phyloP scores from a whole-genome alignment of 2,329 filamentous ascomycete species.

The Helotiales sp. region DNA sequence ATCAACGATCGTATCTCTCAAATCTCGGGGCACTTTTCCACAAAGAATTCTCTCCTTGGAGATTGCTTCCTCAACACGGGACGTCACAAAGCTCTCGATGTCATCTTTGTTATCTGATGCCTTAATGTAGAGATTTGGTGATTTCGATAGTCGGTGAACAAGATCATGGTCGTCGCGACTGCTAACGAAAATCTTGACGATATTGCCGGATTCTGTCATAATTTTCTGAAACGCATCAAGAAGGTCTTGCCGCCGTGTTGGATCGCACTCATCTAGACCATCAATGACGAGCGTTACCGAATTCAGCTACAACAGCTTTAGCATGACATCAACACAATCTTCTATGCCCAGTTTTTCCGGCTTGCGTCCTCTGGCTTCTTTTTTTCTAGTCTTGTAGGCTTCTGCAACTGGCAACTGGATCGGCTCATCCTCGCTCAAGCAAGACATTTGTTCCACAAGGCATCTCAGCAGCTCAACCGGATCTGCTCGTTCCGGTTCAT shows the following conservation, averaged over 20 bases:
- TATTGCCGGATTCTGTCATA: slow-evolving; percentile 9
- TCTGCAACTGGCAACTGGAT: slow-evolving; percentile 11
- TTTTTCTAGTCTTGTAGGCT: slow-evolving; percentile 10
- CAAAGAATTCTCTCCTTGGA: slow-evolving; percentile 4
- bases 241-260: slow-evolving; percentile 5
- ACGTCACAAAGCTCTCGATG: slow-evolving; percentile 13
- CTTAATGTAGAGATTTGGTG: slow-evolving; percentile 21
- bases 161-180: slow-evolving; percentile 27
- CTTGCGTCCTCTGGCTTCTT: slow-evolving; percentile 1
- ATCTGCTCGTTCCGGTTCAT: slow-evolving; percentile 33
- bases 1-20: neutral
- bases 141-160: slow-evolving; percentile 11
- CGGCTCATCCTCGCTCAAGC: neutral
- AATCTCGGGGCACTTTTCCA: neutral
- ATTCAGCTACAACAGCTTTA: slow-evolving; percentile 9
- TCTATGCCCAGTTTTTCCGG: slow-evolving; percentile 5
- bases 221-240: slow-evolving; percentile 19
- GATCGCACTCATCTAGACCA: slow-evolving; percentile 23
- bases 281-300: slow-evolving; percentile 25
- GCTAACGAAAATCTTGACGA: slow-evolving; percentile 23
- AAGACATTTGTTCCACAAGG: slow-evolving; percentile 37
- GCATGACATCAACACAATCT: slow-evolving; percentile 15
- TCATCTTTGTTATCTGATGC: slow-evolving; percentile 19
- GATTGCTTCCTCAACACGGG: slow-evolving; percentile 11
- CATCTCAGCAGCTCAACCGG: slow-evolving; percentile 34